Conservation (phyloP, 1,284 basidiomycete genomes). For the Vanrija humicola region DNA sequence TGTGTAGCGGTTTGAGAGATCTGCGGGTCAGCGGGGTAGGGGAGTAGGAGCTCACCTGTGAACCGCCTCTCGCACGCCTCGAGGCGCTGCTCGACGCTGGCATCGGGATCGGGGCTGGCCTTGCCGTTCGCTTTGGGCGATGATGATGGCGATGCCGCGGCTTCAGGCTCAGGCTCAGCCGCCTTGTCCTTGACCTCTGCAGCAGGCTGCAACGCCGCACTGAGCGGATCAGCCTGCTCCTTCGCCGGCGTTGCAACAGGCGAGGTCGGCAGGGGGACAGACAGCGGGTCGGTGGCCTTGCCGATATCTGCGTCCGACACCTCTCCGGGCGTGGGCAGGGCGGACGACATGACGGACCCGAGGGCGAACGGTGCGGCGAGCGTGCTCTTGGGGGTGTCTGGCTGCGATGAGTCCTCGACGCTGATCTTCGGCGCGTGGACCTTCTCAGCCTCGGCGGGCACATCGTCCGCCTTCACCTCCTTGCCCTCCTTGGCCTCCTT, state of each 20-base stretch:
- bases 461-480: not conserved
- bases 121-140: not conserved
- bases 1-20: constrained; percentile 34
- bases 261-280: not conserved
- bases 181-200: not conserved
- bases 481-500: not conserved
- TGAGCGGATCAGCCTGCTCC: not conserved
- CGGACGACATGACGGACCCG: too few relatives aligned
- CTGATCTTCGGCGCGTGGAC: not conserved
- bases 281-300: too few relatives aligned
- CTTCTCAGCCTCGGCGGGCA: not conserved
- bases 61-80: constrained; percentile 31
- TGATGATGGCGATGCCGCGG: not conserved
- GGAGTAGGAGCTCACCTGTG: constrained; percentile 18
- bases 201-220: not conserved
- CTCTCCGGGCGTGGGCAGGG: too few relatives aligned
- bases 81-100: constrained; percentile 3
- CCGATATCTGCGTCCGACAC: too few relatives aligned
- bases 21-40: constrained; percentile 14
- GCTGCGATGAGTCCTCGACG: too few relatives aligned
- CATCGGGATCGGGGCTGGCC: not conserved
- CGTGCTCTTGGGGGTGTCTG: too few relatives aligned
- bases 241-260: not conserved
- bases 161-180: not conserved
- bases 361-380: too few relatives aligned